phyloP scores from a whole-genome alignment of 176 grass and related monocot genomes.

The Melocanna baccifera region DNA sequence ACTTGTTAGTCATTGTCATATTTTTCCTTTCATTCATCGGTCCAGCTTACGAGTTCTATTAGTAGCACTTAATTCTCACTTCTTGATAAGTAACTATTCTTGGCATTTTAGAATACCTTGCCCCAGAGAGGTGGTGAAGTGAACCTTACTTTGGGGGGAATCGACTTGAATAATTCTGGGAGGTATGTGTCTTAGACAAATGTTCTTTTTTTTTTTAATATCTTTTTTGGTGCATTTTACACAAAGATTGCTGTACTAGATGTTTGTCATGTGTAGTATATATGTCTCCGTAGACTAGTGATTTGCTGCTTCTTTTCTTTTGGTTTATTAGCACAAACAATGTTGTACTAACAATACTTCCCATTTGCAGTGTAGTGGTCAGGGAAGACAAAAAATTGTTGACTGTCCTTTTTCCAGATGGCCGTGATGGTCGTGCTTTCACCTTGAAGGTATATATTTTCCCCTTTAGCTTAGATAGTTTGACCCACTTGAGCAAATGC shows the following conservation, averaged over 20 bases:
- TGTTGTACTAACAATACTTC: conserved; percentile 9
- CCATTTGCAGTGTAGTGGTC: conserved; percentile 81
- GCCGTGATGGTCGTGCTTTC: conserved; percentile 92
- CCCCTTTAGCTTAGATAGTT: conserved; percentile 21
- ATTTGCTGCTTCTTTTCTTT: conserved; percentile 12
- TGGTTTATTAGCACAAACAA: neutral
- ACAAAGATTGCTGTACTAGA: neutral
- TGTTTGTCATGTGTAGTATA: conserved; percentile 37
- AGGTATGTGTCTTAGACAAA: conserved; percentile 47
- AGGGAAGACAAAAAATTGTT: conserved; percentile 96
- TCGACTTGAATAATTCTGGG: conserved; percentile 99
- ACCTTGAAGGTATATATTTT: conserved; percentile 81
- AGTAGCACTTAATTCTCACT: conserved; percentile 1
- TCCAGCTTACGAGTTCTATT: neutral
- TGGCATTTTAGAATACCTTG: conserved; percentile 70
- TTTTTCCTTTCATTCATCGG: conserved; percentile 11
- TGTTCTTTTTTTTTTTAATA: neutral
- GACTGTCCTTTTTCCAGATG: conserved; percentile 99
- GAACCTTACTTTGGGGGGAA: conserved; percentile 91
- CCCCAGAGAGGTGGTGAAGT: conserved; percentile 89
- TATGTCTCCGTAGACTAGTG: neutral
- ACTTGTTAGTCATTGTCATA: neutral
- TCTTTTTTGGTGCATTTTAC: conserved; percentile 10
- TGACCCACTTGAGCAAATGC: neutral
- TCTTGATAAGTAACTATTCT: conserved; percentile 27